Percentiles rank a stretch among this genome's conserved stretches.
Evolutionary conservation across 192 early-diverging fungal species (phyloP).

Genomic region (Rhizophagus prolifer): DNA sequence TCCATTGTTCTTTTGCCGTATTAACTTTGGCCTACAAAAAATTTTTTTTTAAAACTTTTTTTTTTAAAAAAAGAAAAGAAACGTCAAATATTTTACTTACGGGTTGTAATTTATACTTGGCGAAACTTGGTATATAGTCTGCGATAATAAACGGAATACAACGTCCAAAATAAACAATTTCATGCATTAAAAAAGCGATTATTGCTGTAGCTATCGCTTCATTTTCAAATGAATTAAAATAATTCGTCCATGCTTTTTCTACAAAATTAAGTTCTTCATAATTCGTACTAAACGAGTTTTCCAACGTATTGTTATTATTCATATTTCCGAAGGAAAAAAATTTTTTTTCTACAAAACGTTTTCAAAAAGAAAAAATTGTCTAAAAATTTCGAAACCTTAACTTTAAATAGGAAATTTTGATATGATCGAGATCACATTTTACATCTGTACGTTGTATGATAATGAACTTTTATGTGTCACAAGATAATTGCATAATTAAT

Average conservation of each 20-base stretch:
- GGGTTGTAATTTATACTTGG: constrained; percentile 90
- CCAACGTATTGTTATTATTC: neutral
- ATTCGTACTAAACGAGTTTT: neutral
- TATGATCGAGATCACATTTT: too few species aligned
- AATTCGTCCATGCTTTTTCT: constrained; percentile 16
- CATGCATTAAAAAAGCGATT: constrained; percentile 83
- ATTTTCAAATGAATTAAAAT: constrained; percentile 42
- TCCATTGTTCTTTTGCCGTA: constrained; percentile 66
- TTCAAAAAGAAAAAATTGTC: too few species aligned
- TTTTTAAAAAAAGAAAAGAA: neutral
- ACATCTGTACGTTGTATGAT: too few species aligned
- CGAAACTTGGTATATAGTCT: constrained; percentile 83
- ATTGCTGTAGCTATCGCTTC: constrained; percentile 69
- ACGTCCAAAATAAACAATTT: constrained; percentile 89
- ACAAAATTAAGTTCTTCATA: constrained; percentile 19
- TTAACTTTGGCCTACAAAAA: constrained; percentile 58
- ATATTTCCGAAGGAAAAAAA: too few species aligned
- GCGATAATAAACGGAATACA: constrained; percentile 83
- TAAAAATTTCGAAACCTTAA: too few species aligned
- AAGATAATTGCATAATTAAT: too few species aligned
- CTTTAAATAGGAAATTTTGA: too few species aligned
- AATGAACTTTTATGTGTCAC: too few species aligned
- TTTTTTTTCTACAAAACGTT: too few species aligned
- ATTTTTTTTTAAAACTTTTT: neutral
- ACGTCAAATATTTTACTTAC: constrained; percentile 32